Percentiles rank a stretch among this genome's conserved stretches.
These are phyloP conservation scores for Fusarium sp. DNA, from an alignment of 2,329 filamentous ascomycete genomes.

Conservation along the genomic window DNA sequence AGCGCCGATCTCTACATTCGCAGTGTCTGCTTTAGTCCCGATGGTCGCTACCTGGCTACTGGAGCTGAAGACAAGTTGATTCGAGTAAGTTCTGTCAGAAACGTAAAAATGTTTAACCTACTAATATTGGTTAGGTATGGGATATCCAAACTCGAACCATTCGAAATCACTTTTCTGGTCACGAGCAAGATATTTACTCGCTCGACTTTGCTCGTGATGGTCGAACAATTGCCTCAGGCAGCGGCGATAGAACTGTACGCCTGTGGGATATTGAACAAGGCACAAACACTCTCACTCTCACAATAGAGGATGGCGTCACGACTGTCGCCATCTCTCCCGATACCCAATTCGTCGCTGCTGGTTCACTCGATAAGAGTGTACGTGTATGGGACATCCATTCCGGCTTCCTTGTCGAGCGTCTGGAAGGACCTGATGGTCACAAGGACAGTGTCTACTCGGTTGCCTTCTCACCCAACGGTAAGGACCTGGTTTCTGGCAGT, in stretches of 20 bases:
- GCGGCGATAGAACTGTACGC: constrained; percentile 91
- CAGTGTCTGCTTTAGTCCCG: constrained; percentile 98
- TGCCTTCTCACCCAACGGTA: constrained; percentile 92
- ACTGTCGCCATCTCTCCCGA: constrained; percentile 98
- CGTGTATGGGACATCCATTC: constrained; percentile 93
- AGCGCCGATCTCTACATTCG: constrained; percentile 95
- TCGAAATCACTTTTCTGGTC: constrained; percentile 91
- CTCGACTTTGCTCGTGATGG: constrained; percentile 95
- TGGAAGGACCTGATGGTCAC: constrained; percentile 93
- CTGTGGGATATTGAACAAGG: constrained; percentile 95
- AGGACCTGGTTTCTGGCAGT: constrained; percentile 92
- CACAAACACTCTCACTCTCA: constrained; percentile 82
- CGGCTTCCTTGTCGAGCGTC: constrained; percentile 86
- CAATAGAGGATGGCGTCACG: constrained; percentile 96
- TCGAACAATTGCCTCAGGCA: constrained; percentile 92
- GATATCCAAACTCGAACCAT: constrained; percentile 87
- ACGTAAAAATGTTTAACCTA: neutral
- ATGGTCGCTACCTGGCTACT: constrained; percentile 92
- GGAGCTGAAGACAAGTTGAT: constrained; percentile 98
- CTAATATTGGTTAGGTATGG: constrained; percentile 77
- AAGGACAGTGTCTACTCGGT: constrained; percentile 98
- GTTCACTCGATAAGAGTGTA: constrained; percentile 96
- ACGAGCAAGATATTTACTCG: constrained; percentile 98
- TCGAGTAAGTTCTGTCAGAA: constrained; percentile 67
- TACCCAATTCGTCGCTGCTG: constrained; percentile 91